phyloP scores from a whole-genome alignment of 257 asterid species.

The Lavandula angustifolia region DNA sequence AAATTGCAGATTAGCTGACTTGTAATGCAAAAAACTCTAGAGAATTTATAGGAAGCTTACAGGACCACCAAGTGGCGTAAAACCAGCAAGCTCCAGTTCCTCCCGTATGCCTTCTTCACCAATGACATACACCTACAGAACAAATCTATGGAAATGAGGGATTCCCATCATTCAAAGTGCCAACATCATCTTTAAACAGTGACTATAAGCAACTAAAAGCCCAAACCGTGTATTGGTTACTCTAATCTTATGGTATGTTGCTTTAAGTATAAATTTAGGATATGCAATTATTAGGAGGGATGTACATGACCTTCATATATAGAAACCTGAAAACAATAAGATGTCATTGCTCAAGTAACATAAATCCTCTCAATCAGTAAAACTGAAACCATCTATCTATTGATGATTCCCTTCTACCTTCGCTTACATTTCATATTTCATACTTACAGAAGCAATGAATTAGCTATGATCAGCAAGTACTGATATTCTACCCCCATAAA shows the following conservation, averaged over 20 bases:
- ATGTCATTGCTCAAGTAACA: constrained; percentile 4
- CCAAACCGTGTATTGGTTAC: neutral
- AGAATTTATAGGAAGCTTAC: constrained; percentile 50
- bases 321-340: constrained; percentile 10
- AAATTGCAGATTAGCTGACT: constrained; percentile 3
- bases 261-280: neutral
- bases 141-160: constrained; percentile 26
- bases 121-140: constrained; percentile 81
- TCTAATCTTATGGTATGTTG: neutral
- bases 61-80: constrained; percentile 79
- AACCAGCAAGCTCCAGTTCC: constrained; percentile 83
- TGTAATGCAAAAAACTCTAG: constrained; percentile 8
- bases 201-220: constrained; percentile 6
- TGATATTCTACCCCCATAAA: neutral
- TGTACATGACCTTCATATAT: constrained; percentile 1
- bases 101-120: constrained; percentile 93
- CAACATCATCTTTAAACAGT: constrained; percentile 2
- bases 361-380: constrained; percentile 4
- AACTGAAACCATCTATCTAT: neutral
- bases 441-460: neutral
- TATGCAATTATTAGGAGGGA: neutral
- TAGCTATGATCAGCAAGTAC: neutral
- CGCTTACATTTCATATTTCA: neutral
- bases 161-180: constrained; percentile 24
- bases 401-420: neutral